Conservation (phyloP, 495 filamentous ascomycete genomes). For the Penicilliopsis zonata region DNA sequence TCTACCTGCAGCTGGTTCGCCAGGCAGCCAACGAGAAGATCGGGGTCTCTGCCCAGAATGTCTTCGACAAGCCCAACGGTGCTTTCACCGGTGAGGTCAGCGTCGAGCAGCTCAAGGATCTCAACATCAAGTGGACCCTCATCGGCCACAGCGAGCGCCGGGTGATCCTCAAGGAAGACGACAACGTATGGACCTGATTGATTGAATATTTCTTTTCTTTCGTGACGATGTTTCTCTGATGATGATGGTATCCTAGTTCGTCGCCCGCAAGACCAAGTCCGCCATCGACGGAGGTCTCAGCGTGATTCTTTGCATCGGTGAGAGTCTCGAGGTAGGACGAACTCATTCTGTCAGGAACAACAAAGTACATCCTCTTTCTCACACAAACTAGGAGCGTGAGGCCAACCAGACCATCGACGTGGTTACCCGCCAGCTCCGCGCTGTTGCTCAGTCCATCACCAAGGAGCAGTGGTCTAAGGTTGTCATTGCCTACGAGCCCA, state of each 20-base stretch:
- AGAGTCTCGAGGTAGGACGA: constrained; percentile 71
- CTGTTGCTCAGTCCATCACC: constrained; percentile 47
- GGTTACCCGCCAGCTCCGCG: constrained; percentile 65
- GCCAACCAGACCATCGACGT: constrained; percentile 78
- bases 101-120: constrained; percentile 79
- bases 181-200: constrained; percentile 36
- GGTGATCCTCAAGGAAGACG: constrained; percentile 71
- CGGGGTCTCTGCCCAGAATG: constrained; percentile 85
- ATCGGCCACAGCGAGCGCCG: constrained; percentile 91
- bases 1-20: constrained; percentile 81
- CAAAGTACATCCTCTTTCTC: constrained; percentile 13
- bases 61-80: constrained; percentile 92
- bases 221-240: neutral
- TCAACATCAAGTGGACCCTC: constrained; percentile 76
- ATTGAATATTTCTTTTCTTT: neutral
- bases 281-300: constrained; percentile 76
- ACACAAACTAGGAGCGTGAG: constrained; percentile 59
- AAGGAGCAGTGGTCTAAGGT: constrained; percentile 82
- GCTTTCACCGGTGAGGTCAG: constrained; percentile 96
- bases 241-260: constrained; percentile 37
- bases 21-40: constrained; percentile 57
- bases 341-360: constrained; percentile 8
- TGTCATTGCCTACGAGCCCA: constrained; percentile 96
- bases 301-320: constrained; percentile 94
- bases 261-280: constrained; percentile 86